Base-by-base conservation (phyloP, 2,329 filamentous ascomycete species). In the Penicillium sp. region DNA sequence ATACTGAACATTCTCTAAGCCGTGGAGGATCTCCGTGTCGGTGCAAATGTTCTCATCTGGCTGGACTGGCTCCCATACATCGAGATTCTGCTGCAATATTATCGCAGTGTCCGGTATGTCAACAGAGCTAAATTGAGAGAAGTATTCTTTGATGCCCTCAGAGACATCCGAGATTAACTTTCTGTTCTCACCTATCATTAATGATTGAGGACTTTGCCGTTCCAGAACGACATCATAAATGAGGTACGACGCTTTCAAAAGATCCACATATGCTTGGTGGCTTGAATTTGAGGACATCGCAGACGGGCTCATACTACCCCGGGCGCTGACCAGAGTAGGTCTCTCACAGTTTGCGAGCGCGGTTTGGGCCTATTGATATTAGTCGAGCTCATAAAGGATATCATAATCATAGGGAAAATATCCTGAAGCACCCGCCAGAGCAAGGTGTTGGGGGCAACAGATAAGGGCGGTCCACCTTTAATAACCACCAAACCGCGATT, bases 221-320 rank as follows among this genome's bases (percentile, higher is more conserved):
- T 58, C 60, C 9, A 75, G 47, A 31, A 74, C 71, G 17, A 75
- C 62, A n/a, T 75, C 69, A 56, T 75, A 73, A 5, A 75, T 54
- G 46, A 75, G 69, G 58, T 71, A 75, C 3, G 71, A 74, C 7
- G 73, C 67, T 49, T 75, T 75, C 19, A 75, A 55, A 7, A 75
- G 65, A 51, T 75, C 73, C 7, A 70, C 64, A 62, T 75, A 75
- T 19, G 72, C 70, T 58, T 74, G 73, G 21, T 70, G 63, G n/a
- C 66, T 66, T 5, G 66, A 58, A 11, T 63, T 63, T 31, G 46
- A 68, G 6, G 69, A 70, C 26, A 68, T 62, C 2, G 53, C 62
- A 21, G 73, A 70, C 5, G 69, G 65, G 55, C 64, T 70, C 26
- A 71, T 30, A 56, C 69, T 73, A 2, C 67, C 68, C n/a, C 69